Evolutionary conservation across 148 eudicot species (phyloP).

Genomic region (Rhododendron griersonianum): DNA sequence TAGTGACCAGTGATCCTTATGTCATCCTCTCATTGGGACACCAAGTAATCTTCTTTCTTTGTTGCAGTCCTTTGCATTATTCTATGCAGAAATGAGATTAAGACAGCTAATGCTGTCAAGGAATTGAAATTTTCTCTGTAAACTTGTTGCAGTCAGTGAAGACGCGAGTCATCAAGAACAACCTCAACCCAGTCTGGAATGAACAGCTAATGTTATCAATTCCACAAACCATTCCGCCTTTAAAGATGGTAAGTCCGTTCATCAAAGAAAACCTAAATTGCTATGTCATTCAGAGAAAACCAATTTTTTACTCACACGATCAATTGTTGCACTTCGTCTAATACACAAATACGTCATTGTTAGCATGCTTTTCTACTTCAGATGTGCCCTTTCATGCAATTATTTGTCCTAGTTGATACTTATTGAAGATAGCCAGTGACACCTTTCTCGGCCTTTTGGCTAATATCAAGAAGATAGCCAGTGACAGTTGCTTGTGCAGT

Average conservation of each 20-base stretch:
- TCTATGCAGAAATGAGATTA: not conserved
- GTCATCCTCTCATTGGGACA: constrained; percentile 80
- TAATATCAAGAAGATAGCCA: constrained; percentile 34
- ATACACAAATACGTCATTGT: not conserved
- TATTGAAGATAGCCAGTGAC: not conserved
- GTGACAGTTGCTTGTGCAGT: not conserved
- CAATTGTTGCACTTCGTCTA: not conserved
- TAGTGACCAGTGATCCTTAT: constrained; percentile 89
- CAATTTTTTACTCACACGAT: not conserved
- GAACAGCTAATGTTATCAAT: constrained; percentile 93
- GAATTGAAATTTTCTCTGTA: not conserved
- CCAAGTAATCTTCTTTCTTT: constrained; percentile 53
- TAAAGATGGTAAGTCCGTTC: constrained; percentile 63
- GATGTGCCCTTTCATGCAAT: not conserved
- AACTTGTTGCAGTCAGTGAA: constrained; percentile 73
- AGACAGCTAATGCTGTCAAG: not conserved
- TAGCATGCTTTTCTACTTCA: not conserved
- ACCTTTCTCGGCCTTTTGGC: constrained; percentile 66
- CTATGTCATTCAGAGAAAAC: not conserved
- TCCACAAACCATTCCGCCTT: constrained; percentile 71
- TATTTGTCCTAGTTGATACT: not conserved
- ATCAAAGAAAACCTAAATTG: not conserved
- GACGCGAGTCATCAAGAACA: constrained; percentile 84
- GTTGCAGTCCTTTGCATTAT: not conserved
- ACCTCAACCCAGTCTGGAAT: constrained; percentile 94